Conservation (phyloP, 176 grass and related monocot genomes). For the Dactylis glomerata region DNA sequence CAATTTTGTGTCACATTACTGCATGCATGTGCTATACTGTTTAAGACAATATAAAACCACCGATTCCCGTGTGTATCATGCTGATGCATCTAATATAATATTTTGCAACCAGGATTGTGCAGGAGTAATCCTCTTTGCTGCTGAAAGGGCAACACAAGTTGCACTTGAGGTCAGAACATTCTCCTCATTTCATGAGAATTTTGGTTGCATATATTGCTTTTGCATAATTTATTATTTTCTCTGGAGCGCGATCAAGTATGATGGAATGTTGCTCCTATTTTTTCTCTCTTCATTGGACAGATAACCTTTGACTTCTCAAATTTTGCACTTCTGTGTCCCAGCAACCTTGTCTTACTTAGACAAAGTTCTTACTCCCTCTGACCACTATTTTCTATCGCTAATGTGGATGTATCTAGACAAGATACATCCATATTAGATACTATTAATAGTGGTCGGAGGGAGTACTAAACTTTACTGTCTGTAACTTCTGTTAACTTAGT, state of each 20-base stretch:
- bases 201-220: not conserved
- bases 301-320: constrained; percentile 1
- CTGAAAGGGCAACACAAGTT: constrained; percentile 95
- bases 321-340: not conserved
- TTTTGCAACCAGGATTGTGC: constrained; percentile 71
- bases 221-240: not conserved
- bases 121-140: constrained; percentile 86
- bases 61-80: constrained; percentile 5
- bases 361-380: constrained; percentile 14
- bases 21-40: not conserved
- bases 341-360: not conserved
- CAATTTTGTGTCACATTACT: constrained; percentile 7
- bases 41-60: constrained; percentile 10
- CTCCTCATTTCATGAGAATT: not conserved
- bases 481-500: not conserved
- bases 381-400: no score
- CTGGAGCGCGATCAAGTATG: not conserved
- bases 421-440: no score
- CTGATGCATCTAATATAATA: constrained; percentile 3
- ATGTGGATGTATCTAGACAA: no score
- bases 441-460: no score
- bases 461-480: not conserved
- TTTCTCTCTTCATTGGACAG: not conserved
- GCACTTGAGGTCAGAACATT: constrained; percentile 72
- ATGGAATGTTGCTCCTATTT: not conserved